Conservation (phyloP, 495 filamentous ascomycete genomes). For the Penicillium steckii region DNA sequence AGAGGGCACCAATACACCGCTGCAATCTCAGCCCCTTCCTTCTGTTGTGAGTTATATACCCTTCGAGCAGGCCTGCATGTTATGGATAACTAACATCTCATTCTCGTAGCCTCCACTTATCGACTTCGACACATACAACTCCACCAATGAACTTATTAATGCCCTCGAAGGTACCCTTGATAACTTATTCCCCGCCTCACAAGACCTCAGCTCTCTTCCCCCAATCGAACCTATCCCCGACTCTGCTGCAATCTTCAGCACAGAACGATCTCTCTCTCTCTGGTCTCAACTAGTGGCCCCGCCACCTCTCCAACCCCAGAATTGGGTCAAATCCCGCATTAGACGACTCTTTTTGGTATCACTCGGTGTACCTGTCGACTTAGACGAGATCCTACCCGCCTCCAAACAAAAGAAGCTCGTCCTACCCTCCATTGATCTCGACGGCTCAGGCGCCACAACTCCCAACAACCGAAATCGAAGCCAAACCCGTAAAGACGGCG, state of each 20-base stretch:
- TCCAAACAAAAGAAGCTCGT: constrained; percentile 98
- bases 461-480: constrained; percentile 40
- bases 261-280: constrained; percentile 74
- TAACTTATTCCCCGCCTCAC: constrained; percentile 52
- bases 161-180: constrained; percentile 52
- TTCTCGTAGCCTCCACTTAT: constrained; percentile 62
- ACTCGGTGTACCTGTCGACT: constrained; percentile 90
- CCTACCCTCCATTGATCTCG: constrained; percentile 75
- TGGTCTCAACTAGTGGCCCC: constrained; percentile 97
- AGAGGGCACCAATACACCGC: constrained; percentile 22
- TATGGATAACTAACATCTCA: background rate
- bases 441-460: constrained; percentile 28
- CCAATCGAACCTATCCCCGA: constrained; percentile 44
- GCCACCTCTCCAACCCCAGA: constrained; percentile 89
- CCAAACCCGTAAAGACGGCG: constrained; percentile 44
- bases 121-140: constrained; percentile 64
- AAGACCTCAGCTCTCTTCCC: constrained; percentile 40
- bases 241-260: constrained; percentile 49
- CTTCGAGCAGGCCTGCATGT: background rate
- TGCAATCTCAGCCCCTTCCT: constrained; percentile 41
- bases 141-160: constrained; percentile 45
- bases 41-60: constrained; percentile 48
- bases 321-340: constrained; percentile 97
- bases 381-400: constrained; percentile 94
- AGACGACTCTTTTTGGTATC: constrained; percentile 94